These are phyloP conservation scores for Lotus japonicus DNA, from an alignment of 306 rosid species.

Conservation along the genomic window DNA sequence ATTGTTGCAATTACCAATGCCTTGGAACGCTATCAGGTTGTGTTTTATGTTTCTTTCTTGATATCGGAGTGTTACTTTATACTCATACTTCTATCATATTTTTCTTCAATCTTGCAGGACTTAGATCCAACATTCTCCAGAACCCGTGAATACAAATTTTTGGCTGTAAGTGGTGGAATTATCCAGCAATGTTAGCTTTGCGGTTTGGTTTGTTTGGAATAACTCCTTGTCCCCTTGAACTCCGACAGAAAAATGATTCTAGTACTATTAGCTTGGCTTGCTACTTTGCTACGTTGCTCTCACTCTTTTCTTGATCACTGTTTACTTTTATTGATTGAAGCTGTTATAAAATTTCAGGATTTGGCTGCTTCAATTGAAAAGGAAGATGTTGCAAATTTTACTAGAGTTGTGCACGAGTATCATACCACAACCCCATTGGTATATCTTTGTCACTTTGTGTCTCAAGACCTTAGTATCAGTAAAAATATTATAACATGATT, in stretches of 20 bases:
- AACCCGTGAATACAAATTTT: constrained; percentile 41
- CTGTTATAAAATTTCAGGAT: constrained; percentile 29
- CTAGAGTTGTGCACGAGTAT: constrained; percentile 35
- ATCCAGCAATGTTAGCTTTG: not conserved
- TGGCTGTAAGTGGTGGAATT: constrained; percentile 37
- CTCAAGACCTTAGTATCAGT: not conserved
- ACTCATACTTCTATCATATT: not conserved
- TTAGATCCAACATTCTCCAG: constrained; percentile 53
- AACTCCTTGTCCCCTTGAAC: not conserved
- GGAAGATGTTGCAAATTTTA: constrained; percentile 39
- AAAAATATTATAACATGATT: not conserved
- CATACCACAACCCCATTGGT: constrained; percentile 38
- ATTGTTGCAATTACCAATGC: constrained; percentile 69
- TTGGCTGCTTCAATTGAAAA: constrained; percentile 41
- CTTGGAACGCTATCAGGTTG: constrained; percentile 85
- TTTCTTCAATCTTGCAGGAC: constrained; percentile 32
- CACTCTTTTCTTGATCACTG: not conserved
- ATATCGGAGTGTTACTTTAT: not conserved
- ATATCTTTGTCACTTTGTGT: constrained; percentile 1
- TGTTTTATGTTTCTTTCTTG: not conserved
- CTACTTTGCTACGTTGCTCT: constrained; percentile 6
- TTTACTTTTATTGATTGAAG: constrained; percentile 17
- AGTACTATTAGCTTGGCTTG: constrained; percentile 1
- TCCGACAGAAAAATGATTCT: not conserved
- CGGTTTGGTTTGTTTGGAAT: constrained; percentile 7